Base-by-base conservation (phyloP, 495 filamentous ascomycete species). In the Trichocladium uniseriatum region DNA sequence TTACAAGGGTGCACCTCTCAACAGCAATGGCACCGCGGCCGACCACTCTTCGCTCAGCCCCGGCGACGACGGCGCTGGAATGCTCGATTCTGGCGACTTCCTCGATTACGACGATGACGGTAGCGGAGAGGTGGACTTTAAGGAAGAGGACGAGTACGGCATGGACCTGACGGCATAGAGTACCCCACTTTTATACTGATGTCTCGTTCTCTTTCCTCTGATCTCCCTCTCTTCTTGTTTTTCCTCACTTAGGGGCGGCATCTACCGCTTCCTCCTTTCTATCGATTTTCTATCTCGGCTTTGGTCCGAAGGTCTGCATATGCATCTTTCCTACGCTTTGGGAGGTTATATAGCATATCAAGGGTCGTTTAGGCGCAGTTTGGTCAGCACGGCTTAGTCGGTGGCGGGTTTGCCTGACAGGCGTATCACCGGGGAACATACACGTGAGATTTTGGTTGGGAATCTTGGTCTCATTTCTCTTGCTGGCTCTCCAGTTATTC, bases 141-240 rank as follows among this genome's bases (percentile, higher is more conserved):
- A 94, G 64, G 89, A 94, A 60, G 89, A 95, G 63, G 89, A 94
- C 54, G 87, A 91, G 59, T 89, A 85, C 53, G 75, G 75, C 44
- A 92, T 92, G 88, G 87, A 94, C 38, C 52, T 71, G 39, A 62
- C 62, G 2, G 61, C 71, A 6, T 69, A 56, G 38, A 5, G n/a
- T n/a, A n/a, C n/a, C n/a, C n/a, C n/a, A n/a, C n/a, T n/a, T n/a
- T n/a, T n/a, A n/a, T n/a, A n/a, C n/a, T n/a, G n/a, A 5, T 5
- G 27, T 10, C 27, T 29, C 27, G 27, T 5, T 29, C 5, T 22
- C 2, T 11, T 34, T 27, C 6, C 18, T 11, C 31, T 40, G 22
- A 11, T 5, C 22, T 49, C 24, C 5, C 21, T 45, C 46, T 47
- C 29, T 51, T 59, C 49, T 27, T 46, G 38, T 44, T 56, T 35